phyloP scores from a whole-genome alignment of 1,139 yeast genomes.

The Saccharomyces pastorianus region DNA sequence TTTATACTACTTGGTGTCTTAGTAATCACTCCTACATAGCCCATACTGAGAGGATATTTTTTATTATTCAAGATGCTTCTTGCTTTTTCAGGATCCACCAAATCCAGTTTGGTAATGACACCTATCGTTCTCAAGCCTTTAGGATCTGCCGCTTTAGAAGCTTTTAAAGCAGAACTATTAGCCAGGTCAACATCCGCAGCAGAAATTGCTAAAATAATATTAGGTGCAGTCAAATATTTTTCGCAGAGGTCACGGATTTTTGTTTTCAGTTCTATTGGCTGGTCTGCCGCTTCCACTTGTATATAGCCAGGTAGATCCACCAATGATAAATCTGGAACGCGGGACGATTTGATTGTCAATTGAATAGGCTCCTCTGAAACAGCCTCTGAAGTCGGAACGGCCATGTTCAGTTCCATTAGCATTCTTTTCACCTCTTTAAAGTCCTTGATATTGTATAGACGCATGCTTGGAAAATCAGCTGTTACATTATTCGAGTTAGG shows the following conservation, averaged over 20 bases:
- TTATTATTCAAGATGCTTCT: constrained; percentile 60
- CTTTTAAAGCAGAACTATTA: constrained; percentile 90
- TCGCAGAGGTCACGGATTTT: constrained; percentile 77
- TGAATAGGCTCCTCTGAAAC: constrained; percentile 89
- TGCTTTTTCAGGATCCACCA: constrained; percentile 73
- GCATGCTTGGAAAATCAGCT: constrained; percentile 90
- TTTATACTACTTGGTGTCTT: constrained; percentile 47
- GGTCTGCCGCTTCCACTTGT: constrained; percentile 94
- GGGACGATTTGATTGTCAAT: constrained; percentile 80
- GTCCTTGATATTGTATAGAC: constrained; percentile 73
- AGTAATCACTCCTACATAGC: constrained; percentile 95
- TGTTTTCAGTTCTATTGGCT: constrained; percentile 73
- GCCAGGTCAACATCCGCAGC: constrained; percentile 98
- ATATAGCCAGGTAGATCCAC: constrained; percentile 97
- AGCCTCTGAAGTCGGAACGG: constrained; percentile 79
- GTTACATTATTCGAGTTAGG: constrained; percentile 71
- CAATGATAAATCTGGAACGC: constrained; percentile 85
- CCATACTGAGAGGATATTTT: constrained; percentile 87
- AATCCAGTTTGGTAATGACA: constrained; percentile 85
- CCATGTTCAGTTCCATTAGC: constrained; percentile 78
- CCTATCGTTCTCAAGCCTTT: constrained; percentile 96
- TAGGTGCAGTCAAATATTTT: constrained; percentile 80
- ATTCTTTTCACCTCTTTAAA: constrained; percentile 82
- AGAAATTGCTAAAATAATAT: constrained; percentile 88
- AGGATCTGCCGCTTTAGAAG: constrained; percentile 97